phyloP scores from a whole-genome alignment of 2,329 filamentous ascomycete genomes.

The Cryphonectria carpinicola region DNA sequence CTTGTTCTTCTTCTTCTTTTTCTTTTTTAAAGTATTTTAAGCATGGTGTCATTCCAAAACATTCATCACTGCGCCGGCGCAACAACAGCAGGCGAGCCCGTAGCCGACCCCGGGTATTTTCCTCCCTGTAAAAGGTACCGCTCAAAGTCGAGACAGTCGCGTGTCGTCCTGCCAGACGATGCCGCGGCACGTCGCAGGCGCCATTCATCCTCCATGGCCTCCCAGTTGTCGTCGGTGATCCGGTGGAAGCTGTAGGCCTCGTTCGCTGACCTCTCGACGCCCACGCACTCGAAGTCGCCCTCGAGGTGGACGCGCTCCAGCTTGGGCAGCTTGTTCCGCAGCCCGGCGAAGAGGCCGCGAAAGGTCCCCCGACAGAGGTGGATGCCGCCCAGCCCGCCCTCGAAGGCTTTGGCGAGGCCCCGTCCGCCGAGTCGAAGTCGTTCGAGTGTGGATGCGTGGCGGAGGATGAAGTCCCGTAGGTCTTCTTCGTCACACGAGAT shows the following conservation, averaged over 20 bases:
- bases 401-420: constrained; percentile 45
- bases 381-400: constrained; percentile 48
- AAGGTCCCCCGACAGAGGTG: constrained; percentile 50
- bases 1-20: background rate
- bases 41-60: background rate
- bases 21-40: background rate
- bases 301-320: constrained; percentile 50
- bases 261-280: constrained; percentile 41
- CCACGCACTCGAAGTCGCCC: constrained; percentile 50
- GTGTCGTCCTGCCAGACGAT: constrained; percentile 39
- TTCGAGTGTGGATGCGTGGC: constrained; percentile 44
- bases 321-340: constrained; percentile 42
- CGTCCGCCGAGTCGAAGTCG: constrained; percentile 50
- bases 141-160: constrained; percentile 46
- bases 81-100: constrained; percentile 23
- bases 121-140: constrained; percentile 46
- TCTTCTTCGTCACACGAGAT: constrained; percentile 49
- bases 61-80: constrained; percentile 24
- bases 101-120: constrained; percentile 38
- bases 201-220: constrained; percentile 32
- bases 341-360: constrained; percentile 45
- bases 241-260: constrained; percentile 49
- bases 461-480: constrained; percentile 46
- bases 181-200: constrained; percentile 31
- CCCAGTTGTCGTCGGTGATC: constrained; percentile 47